phyloP scores from a whole-genome alignment of 805 yeast species.

The Cyberlindnera galapagoensis region DNA sequence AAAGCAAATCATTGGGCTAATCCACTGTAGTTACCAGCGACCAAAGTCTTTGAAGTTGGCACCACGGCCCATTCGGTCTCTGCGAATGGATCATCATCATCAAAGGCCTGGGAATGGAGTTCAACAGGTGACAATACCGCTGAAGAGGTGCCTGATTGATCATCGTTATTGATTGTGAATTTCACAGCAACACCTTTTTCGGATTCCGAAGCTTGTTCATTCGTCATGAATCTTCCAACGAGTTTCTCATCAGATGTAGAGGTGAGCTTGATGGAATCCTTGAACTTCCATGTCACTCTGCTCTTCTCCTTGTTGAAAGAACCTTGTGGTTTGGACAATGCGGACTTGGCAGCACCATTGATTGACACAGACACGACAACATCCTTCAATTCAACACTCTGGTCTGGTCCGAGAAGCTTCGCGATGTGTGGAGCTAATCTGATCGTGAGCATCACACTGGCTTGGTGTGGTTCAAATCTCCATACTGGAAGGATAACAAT shows the following conservation, averaged over 20 bases:
- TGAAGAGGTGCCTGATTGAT: constrained; percentile 34
- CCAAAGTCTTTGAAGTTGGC: constrained; percentile 27
- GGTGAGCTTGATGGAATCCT: constrained; percentile 32
- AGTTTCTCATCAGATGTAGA: constrained; percentile 51
- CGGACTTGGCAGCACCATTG: constrained; percentile 58
- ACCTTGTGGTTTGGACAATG: constrained; percentile 89
- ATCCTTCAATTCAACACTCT: constrained; percentile 32
- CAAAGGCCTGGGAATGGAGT: constrained; percentile 30
- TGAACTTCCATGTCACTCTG: constrained; percentile 81
- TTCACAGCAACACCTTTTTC: constrained; percentile 68
- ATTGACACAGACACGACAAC: constrained; percentile 45
- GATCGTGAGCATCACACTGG: constrained; percentile 75
- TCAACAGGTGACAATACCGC: constrained; percentile 37
- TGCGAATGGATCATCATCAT: constrained; percentile 34
- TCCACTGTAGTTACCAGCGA: constrained; percentile 33
- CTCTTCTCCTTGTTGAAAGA: constrained; percentile 80
- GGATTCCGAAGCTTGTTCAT: constrained; percentile 62
- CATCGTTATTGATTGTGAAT: constrained; percentile 41
- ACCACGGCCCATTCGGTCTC: constrained; percentile 29
- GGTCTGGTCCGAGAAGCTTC: constrained; percentile 28
- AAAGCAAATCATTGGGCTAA: constrained; percentile 13
- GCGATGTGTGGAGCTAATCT: constrained; percentile 45
- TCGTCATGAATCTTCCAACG: constrained; percentile 82
- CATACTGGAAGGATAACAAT: constrained; percentile 73
- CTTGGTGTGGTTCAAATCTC: constrained; percentile 81